Conservation (phyloP, 1,284 basidiomycete genomes). For the Mycena sp. region DNA sequence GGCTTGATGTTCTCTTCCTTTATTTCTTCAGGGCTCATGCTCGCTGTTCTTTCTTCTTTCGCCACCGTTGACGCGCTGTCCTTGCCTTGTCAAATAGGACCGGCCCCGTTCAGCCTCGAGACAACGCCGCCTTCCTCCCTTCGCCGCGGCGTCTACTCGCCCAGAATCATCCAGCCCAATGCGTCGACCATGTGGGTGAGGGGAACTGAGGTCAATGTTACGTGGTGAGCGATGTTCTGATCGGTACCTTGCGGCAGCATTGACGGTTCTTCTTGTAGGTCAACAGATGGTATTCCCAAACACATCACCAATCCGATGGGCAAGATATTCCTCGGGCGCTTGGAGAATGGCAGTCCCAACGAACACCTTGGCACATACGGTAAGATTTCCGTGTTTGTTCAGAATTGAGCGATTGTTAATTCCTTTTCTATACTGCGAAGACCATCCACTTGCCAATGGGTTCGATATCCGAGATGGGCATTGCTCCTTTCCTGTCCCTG, state of each 20-base stretch:
- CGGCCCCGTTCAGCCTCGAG: conserved; percentile 30
- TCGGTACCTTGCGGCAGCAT: conserved; percentile 14
- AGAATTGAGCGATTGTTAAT: neutral
- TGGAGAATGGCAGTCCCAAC: conserved; percentile 39
- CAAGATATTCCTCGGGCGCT: conserved; percentile 46
- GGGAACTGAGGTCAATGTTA: conserved; percentile 39
- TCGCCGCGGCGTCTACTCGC: conserved; percentile 38
- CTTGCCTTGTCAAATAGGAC: conserved; percentile 34
- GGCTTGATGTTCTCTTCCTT: conserved; percentile 34
- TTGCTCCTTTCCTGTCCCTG: conserved; percentile 8
- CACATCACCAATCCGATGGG: conserved; percentile 45
- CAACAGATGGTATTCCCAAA: conserved; percentile 40
- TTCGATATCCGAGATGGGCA: conserved; percentile 20
- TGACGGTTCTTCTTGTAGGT: conserved; percentile 39
- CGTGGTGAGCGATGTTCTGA: conserved; percentile 35
- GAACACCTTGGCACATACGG: conserved; percentile 50
- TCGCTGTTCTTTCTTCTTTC: conserved; percentile 31
- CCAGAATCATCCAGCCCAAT: conserved; percentile 42
- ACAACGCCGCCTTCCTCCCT: conserved; percentile 11
- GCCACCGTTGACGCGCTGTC: conserved; percentile 28
- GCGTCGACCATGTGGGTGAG: conserved; percentile 40
- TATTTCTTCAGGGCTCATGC: conserved; percentile 26
- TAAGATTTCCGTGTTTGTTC: conserved; percentile 24
- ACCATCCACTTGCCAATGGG: conserved; percentile 22
- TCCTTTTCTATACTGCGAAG: neutral